Percentiles rank a stretch among this genome's conserved stretches.
Conservation (phyloP, 345 rosid species). For the Erucastrum elatum region DNA sequence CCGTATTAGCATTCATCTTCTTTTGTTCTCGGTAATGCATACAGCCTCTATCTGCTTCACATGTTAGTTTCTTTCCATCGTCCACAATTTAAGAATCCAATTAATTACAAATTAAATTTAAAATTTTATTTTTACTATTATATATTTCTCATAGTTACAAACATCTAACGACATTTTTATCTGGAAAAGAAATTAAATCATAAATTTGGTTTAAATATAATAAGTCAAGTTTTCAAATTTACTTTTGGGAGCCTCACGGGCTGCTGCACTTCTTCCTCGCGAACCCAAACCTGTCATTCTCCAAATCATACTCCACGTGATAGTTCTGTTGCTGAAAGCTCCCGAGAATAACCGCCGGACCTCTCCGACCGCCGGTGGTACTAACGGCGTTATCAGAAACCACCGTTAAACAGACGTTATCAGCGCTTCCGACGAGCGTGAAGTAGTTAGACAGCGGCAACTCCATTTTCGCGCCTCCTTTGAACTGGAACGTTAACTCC, state of each 20-base stretch:
- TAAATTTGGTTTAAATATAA: constrained; percentile 1
- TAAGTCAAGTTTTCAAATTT: constrained; percentile 5
- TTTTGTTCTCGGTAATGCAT: constrained; percentile 11
- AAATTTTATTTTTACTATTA: constrained; percentile 1
- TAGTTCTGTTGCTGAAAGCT: constrained; percentile 84
- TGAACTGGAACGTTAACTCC: constrained; percentile 59
- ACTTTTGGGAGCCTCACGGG: constrained; percentile 29
- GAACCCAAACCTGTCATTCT: constrained; percentile 71
- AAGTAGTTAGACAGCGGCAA: constrained; percentile 68
- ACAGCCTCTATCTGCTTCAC: background rate
- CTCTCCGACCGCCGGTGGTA: constrained; percentile 37
- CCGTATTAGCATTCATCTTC: constrained; percentile 10
- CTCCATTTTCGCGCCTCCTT: constrained; percentile 80
- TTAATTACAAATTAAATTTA: background rate
- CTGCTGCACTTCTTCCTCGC: constrained; percentile 52
- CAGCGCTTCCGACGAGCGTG: constrained; percentile 37
- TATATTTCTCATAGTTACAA: background rate
- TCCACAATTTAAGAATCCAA: background rate
- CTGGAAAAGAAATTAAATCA: constrained; percentile 18
- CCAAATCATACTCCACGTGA: constrained; percentile 70
- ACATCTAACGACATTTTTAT: constrained; percentile 11
- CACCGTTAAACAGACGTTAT: constrained; percentile 51
- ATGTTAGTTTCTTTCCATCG: background rate
- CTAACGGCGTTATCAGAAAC: constrained; percentile 40
- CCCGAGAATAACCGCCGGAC: constrained; percentile 82